These are phyloP conservation scores for Lipomyces sp. DNA, from an alignment of 805 yeast genomes.

Conservation along the genomic window DNA sequence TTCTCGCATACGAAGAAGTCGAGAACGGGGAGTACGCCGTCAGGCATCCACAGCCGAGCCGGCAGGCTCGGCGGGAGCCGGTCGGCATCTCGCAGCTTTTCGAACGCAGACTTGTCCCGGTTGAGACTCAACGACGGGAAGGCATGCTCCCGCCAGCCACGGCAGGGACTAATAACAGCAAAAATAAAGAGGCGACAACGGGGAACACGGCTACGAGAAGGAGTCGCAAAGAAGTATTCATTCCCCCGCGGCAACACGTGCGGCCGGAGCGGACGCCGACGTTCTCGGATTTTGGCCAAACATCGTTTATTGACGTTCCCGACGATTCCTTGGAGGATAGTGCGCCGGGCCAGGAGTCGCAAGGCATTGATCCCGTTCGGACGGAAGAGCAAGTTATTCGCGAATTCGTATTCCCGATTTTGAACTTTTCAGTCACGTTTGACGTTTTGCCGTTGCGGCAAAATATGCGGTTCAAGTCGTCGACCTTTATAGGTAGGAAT, in stretches of 20 bases:
- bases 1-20: conserved; percentile 8
- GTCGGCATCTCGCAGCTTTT: background rate
- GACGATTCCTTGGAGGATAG: background rate
- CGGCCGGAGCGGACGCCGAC: background rate
- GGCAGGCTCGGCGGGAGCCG: background rate
- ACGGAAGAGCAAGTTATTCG: background rate
- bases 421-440: conserved; percentile 25
- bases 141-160: background rate
- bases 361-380: background rate
- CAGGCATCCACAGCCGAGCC: background rate
- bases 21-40: conserved; percentile 22
- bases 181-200: background rate
- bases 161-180: background rate
- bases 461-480: conserved; percentile 10
- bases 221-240: conserved; percentile 9
- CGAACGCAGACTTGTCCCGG: no score
- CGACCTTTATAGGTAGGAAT: conserved; percentile 25
- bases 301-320: no score
- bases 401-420: conserved; percentile 17
- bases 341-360: background rate
- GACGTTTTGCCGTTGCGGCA: conserved; percentile 23
- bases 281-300: background rate
- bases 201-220: conserved; percentile 4
- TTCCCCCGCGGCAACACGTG: conserved; percentile 12
- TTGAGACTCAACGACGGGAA: no score